Conservation (phyloP, 139 green algal species). For the Tetradesmus lagerheimii region DNA sequence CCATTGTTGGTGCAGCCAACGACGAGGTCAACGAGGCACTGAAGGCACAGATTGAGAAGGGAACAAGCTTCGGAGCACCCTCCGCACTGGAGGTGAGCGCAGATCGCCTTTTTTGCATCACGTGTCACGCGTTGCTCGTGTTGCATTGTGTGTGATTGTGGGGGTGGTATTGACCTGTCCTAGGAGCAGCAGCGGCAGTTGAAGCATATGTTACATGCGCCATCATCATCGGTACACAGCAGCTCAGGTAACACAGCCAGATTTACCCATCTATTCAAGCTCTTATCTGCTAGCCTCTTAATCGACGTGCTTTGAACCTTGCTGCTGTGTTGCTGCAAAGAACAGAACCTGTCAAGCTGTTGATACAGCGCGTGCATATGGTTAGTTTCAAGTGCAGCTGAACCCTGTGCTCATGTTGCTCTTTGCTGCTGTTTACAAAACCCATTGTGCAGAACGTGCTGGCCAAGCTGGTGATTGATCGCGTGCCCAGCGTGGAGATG, state of each 20-base stretch:
- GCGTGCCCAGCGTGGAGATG: slow-evolving; percentile 99
- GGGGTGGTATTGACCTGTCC: too few species aligned
- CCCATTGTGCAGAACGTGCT: slow-evolving; percentile 88
- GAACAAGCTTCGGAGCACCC: slow-evolving; percentile 97
- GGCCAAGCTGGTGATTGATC: slow-evolving; percentile 98
- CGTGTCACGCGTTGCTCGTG: background rate
- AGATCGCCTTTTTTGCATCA: background rate
- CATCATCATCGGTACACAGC: too few species aligned
- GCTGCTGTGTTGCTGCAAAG: too few species aligned
- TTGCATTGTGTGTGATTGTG: background rate
- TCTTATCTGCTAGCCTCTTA: too few species aligned
- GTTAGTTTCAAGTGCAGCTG: too few species aligned
- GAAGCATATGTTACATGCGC: too few species aligned
- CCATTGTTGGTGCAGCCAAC: slow-evolving; percentile 95
- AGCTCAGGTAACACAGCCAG: too few species aligned
- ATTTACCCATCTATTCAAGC: too few species aligned
- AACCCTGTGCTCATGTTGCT: background rate
- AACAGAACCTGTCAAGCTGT: slow-evolving; percentile 79
- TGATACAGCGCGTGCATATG: slow-evolving; percentile 99
- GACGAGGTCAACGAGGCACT: slow-evolving; percentile 97
- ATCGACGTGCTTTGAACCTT: too few species aligned
- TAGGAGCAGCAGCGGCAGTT: too few species aligned
- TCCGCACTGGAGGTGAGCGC: slow-evolving; percentile 92
- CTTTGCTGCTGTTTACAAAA: too few species aligned
- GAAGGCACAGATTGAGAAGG: slow-evolving; percentile 94